Evolutionary conservation across 116 monocot genomes (phyloP).

Genomic region (Posidonia oceanica): DNA sequence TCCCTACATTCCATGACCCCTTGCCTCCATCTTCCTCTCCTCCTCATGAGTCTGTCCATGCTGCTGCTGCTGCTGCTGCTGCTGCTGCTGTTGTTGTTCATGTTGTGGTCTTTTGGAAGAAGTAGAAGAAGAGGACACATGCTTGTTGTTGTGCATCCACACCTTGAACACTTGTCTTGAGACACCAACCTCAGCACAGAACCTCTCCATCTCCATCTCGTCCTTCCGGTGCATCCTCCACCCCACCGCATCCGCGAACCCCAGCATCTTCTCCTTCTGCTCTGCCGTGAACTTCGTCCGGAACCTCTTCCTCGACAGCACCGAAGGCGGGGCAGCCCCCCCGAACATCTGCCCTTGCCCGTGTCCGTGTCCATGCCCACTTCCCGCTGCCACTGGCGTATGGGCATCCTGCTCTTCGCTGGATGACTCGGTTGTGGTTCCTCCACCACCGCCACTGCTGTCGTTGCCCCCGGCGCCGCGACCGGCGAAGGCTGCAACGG

Average conservation of each 20-base stretch:
- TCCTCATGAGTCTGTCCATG: not conserved
- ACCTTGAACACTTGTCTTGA: conserved; percentile 43
- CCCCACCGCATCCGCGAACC: conserved; percentile 23
- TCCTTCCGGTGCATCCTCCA: conserved; percentile 32
- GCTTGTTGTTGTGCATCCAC: conserved; percentile 68
- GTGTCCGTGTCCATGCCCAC: not conserved
- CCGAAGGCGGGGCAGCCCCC: not conserved
- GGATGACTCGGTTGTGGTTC: conserved; percentile 17
- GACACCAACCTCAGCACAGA: conserved; percentile 22
- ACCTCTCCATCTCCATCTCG: conserved; percentile 13
- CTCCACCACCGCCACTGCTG: conserved; percentile 6
- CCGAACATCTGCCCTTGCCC: not conserved
- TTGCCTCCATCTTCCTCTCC: not conserved
- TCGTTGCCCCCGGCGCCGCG: not conserved
- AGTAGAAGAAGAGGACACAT: not conserved
- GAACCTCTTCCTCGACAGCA: conserved; percentile 15
- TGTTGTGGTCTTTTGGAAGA: not conserved
- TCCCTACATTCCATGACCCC: not conserved
- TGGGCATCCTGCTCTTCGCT: conserved; percentile 11
- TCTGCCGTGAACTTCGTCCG: conserved; percentile 27
- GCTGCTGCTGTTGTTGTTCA: not conserved
- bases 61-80: not conserved
- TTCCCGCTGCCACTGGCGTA: not conserved
- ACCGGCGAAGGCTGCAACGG: not conserved
- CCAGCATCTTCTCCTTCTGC: conserved; percentile 27